phyloP scores from a whole-genome alignment of 495 filamentous ascomycete species.

The Elaphomyces granulatus region DNA sequence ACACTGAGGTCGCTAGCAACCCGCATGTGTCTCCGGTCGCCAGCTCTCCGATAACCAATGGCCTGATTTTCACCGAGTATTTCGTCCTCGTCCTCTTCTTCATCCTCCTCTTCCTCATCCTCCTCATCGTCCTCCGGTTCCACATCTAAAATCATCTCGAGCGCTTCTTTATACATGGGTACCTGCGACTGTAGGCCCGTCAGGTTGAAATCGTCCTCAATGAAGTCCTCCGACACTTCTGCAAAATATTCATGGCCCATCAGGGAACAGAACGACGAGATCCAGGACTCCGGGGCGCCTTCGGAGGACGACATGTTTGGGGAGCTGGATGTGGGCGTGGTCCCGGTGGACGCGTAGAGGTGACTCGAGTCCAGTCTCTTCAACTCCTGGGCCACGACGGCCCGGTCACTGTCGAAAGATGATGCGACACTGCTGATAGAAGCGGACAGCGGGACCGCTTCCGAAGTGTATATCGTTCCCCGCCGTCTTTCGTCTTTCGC shows the following conservation, averaged over 20 bases:
- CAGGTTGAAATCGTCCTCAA: constrained; percentile 98
- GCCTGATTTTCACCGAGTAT: constrained; percentile 53
- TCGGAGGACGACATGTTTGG: constrained; percentile 57
- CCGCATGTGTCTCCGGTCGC: constrained; percentile 66
- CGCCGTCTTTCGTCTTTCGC: no score
- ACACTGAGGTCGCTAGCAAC: constrained; percentile 84
- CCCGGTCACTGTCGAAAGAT: constrained; percentile 36
- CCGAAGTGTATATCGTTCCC: no score
- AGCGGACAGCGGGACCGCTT: no score
- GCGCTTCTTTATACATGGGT: constrained; percentile 96
- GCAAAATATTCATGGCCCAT: constrained; percentile 98
- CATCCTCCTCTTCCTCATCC: constrained; percentile 51
- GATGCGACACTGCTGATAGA: constrained; percentile 28
- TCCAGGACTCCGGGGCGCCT: constrained; percentile 86
- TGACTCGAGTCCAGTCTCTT: constrained; percentile 38
- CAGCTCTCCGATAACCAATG: constrained; percentile 39
- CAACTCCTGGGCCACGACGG: constrained; percentile 38
- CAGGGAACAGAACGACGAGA: constrained; percentile 87
- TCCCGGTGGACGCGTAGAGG: constrained; percentile 31
- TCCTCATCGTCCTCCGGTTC: constrained; percentile 89
- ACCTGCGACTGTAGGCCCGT: constrained; percentile 91
- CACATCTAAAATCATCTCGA: constrained; percentile 96
- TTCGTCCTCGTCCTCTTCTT: constrained; percentile 62
- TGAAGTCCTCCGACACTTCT: constrained; percentile 96
- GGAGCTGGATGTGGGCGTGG: constrained; percentile 32